Percentiles rank a stretch among this genome's conserved stretches.
Conservation (phyloP, 805 yeast genomes). For the Lachancea thermotolerans region DNA sequence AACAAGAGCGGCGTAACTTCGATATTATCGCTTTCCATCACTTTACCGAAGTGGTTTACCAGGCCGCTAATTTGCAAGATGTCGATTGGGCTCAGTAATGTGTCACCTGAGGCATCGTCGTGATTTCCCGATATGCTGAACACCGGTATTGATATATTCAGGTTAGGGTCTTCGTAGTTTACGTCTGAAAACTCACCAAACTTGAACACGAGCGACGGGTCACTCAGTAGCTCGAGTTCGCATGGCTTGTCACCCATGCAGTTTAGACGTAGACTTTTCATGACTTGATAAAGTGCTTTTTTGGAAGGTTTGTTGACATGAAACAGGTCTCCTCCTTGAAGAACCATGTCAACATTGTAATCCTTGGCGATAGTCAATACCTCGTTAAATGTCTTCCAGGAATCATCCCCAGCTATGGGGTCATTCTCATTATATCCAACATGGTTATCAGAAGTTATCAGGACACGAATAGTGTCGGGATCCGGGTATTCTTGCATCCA, state of each 20-base stretch:
- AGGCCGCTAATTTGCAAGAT: conserved; percentile 73
- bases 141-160: conserved; percentile 82
- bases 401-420: conserved; percentile 83
- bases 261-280: conserved; percentile 56
- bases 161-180: conserved; percentile 85
- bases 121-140: conserved; percentile 95
- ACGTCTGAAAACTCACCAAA: conserved; percentile 63
- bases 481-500: conserved; percentile 24
- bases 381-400: conserved; percentile 84
- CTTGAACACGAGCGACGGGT: conserved; percentile 53
- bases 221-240: conserved; percentile 75
- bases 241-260: conserved; percentile 87
- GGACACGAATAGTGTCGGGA: conserved; percentile 61
- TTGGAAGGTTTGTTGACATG: conserved; percentile 86
- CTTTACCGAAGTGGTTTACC: conserved; percentile 84
- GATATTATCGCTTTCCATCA: conserved; percentile 67
- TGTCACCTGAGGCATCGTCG: conserved; percentile 91
- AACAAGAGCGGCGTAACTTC: conserved; percentile 69
- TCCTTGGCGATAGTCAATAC: conserved; percentile 63
- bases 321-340: conserved; percentile 91
- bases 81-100: conserved; percentile 79
- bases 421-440: conserved; percentile 90
- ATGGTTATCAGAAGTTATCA: conserved; percentile 92
- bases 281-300: conserved; percentile 77
- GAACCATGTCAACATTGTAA: conserved; percentile 75